Percentiles rank a stretch among this genome's conserved stretches.
These are phyloP conservation scores for Aristolochia contorta DNA, from an alignment of 164 flowering plant species.

Conservation along the genomic window DNA sequence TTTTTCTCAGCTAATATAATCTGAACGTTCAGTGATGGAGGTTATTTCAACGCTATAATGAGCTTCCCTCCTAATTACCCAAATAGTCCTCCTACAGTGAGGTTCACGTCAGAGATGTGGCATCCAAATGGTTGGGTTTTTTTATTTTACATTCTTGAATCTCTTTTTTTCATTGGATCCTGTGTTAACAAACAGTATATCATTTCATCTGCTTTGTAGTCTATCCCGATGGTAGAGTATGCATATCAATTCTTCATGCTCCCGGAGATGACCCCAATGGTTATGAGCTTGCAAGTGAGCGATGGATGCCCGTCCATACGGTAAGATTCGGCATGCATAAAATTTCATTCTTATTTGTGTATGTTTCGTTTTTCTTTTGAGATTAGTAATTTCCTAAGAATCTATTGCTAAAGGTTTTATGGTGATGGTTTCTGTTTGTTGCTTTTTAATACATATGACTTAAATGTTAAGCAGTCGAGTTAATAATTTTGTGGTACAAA, in stretches of 20 bases:
- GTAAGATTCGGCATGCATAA: conserved; percentile 22
- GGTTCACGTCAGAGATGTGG: conserved; percentile 70
- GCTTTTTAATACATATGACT: too few species aligned
- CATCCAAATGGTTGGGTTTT: conserved; percentile 66
- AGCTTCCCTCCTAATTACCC: conserved; percentile 61
- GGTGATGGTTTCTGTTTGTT: too few species aligned
- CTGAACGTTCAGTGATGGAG: conserved; percentile 51
- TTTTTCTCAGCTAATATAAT: background rate
- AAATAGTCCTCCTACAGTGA: conserved; percentile 63
- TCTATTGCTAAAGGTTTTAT: too few species aligned
- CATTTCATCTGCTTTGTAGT: conserved; percentile 31
- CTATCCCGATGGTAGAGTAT: conserved; percentile 83
- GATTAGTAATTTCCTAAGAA: too few species aligned
- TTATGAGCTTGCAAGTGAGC: conserved; percentile 95
- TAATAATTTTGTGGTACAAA: too few species aligned
- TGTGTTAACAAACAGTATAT: background rate
- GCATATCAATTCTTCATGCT: conserved; percentile 94
- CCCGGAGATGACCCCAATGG: conserved; percentile 99
- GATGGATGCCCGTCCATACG: conserved; percentile 93
- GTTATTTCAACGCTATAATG: conserved; percentile 70
- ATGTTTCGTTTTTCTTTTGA: too few species aligned
- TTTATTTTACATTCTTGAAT: background rate
- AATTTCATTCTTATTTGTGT: too few species aligned
- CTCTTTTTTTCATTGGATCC: background rate
- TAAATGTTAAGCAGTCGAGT: too few species aligned